These are phyloP conservation scores for Phytopythium oedochilum DNA, from an alignment of 352 stramenopile species.

Conservation along the genomic window DNA sequence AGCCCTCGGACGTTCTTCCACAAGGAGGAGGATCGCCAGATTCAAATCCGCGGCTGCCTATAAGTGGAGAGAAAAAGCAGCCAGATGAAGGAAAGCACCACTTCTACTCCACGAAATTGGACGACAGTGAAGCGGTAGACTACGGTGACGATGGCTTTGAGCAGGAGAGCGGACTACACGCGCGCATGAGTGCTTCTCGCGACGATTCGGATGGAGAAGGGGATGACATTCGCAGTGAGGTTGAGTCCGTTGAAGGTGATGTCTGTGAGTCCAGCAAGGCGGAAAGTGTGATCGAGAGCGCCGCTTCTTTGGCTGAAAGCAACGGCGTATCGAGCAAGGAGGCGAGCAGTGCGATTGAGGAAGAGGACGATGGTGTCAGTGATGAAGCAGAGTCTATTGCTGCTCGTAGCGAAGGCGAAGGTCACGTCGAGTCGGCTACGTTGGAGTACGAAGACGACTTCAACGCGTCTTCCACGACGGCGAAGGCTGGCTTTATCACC, in stretches of 20 bases:
- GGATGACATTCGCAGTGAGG: neutral
- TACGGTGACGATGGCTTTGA: conserved; percentile 44
- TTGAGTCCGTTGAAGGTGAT: neutral
- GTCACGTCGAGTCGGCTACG: conserved; percentile 4
- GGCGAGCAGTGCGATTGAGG: neutral
- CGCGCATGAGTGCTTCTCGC: neutral
- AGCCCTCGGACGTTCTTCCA: neutral
- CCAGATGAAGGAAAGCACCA: conserved; percentile 3
- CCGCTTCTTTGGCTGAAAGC: conserved; percentile 8
- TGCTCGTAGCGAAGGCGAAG: neutral
- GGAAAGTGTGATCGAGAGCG: conserved; percentile 8
- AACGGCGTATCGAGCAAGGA: conserved; percentile 1
- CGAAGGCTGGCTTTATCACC: neutral
- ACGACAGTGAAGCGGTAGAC: conserved; percentile 15
- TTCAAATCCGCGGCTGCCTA: neutral
- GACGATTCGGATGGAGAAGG: neutral
- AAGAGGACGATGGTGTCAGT: conserved; percentile 3
- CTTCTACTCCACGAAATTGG: neutral
- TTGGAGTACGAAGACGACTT: conserved; percentile 47
- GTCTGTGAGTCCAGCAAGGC: conserved; percentile 1
- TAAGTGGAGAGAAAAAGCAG: neutral
- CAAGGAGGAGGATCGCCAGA: neutral
- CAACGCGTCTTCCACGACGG: conserved; percentile 19
- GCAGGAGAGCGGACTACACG: conserved; percentile 16
- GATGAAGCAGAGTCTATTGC: neutral